Evolutionary conservation across 1,284 basidiomycete genomes (phyloP), one percentile per base, ranked within the genome.

Genomic region (Cutaneotrichosporon sp.): DNA sequence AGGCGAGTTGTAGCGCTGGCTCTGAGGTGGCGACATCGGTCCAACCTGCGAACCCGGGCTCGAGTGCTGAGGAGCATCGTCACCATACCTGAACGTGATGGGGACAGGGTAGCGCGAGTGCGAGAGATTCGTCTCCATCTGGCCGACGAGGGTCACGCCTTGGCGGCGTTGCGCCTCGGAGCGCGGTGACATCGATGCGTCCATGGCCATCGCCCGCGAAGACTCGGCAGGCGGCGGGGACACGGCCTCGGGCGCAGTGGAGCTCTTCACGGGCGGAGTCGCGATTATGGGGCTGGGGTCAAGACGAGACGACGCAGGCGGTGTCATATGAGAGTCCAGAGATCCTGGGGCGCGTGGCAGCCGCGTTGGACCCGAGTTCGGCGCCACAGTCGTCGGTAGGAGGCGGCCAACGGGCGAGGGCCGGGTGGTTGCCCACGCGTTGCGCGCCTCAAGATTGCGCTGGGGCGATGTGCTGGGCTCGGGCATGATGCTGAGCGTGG

Each of bases 31-130:
- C 13, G 47, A 29, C 47, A 50, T 31, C 9, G 27, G 24, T 16
- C 25, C 47, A 29, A 14, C 47, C 18, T 50, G 45, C 9, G 45
- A 25, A 8, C 22, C 22, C 10, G 45, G 45, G 14, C 45, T 46
- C 22, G 45, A 46, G 45, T 46, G 47, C 11, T 25, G 47, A 5
- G 47, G 27, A 27, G 25, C 34, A 8, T 38, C 33, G 31, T 53
- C 51, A 13, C 20, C 51, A 22, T 53, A 53, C 10, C 72, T 45
- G 63, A 78, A 78, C 1, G 74, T 72, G 52, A 78, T 77, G 3
- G 76, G 76, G 4, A 78, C 70, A 0, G 76, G 76, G 14, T 73
- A 73, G 42, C 69, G 68, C 1, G 75, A 53, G 2, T 64, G 65
- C 1, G 64, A 51, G 31, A 76, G 56, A 49, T 75, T 70, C 14